Conservation (phyloP, 768 basidiomycete species). For the Boletus rubescentipes region DNA sequence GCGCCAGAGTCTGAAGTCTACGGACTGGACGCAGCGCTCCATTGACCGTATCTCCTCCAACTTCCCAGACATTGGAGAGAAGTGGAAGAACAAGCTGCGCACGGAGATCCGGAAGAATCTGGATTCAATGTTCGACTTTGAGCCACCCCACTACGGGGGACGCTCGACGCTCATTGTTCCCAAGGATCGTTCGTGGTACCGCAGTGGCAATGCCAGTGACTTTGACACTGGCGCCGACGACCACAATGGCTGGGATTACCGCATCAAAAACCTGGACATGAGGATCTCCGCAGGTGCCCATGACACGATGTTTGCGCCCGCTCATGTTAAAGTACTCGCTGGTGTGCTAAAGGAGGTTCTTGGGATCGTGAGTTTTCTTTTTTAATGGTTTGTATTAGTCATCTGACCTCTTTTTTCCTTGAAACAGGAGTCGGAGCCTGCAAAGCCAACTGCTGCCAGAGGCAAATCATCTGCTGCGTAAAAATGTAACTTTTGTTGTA, state of each 20-base stretch:
- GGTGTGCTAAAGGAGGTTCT: conserved; percentile 21
- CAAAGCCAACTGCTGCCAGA: not conserved
- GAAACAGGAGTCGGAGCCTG: not conserved
- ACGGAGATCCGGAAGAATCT: conserved; percentile 33
- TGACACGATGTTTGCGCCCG: conserved; percentile 35
- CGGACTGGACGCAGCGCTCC: conserved; percentile 31
- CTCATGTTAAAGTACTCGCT: conserved; percentile 31
- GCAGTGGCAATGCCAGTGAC: conserved; percentile 28
- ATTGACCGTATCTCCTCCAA: conserved; percentile 32
- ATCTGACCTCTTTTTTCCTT: conserved; percentile 1
- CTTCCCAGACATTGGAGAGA: conserved; percentile 34
- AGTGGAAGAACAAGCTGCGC: conserved; percentile 30
- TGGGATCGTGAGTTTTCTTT: conserved; percentile 10
- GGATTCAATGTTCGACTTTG: conserved; percentile 34
- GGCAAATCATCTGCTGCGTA: conserved; percentile 1
- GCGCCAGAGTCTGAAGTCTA: conserved; percentile 30
- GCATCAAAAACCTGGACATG: conserved; percentile 28
- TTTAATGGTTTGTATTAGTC: not conserved
- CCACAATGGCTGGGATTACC: conserved; percentile 32
- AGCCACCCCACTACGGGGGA: conserved; percentile 26
- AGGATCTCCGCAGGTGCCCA: conserved; percentile 27
- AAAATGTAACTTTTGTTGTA: not conserved
- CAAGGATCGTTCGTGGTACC: conserved; percentile 34
- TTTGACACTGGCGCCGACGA: conserved; percentile 32
- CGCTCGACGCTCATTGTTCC: conserved; percentile 28